Evolutionary conservation across 176 grass and related monocot species (phyloP).

Genomic region (Alopecurus myosuroides): DNA sequence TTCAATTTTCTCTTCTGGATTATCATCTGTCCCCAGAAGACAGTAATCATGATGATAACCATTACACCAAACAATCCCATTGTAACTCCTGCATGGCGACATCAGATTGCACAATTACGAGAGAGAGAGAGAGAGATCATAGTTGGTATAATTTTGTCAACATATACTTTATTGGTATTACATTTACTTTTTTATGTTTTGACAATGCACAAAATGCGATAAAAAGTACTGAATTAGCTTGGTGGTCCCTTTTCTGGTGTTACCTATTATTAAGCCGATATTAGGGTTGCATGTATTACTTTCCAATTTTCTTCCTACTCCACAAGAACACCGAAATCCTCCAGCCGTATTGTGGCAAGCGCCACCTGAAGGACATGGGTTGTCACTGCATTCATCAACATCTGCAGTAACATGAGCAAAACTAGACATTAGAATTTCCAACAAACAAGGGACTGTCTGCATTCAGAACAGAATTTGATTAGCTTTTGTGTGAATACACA

Average conservation of each 20-base stretch:
- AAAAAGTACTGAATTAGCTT: neutral
- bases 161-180: neutral
- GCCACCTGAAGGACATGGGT: neutral
- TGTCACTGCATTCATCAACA: constrained; percentile 11
- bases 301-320: neutral
- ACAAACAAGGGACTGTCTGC: neutral
- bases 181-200: neutral
- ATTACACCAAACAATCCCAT: neutral
- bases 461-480: neutral
- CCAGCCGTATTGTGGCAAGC: neutral
- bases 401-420: neutral
- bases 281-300: neutral
- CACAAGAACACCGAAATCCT: constrained; percentile 8
- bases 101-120: neutral
- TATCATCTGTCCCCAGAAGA: neutral
- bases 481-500: neutral
- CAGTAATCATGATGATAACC: neutral
- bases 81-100: constrained; percentile 17
- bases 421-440: neutral
- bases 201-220: neutral
- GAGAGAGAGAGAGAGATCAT: neutral
- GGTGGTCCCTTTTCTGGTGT: too few relatives aligned
- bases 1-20: constrained; percentile 15
- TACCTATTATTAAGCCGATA: constrained; percentile 20
- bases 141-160: neutral